Percentiles rank a stretch among this genome's conserved stretches.
phyloP scores from a whole-genome alignment of 306 rosid genomes.

The Pterocarpus macrocarpus region DNA sequence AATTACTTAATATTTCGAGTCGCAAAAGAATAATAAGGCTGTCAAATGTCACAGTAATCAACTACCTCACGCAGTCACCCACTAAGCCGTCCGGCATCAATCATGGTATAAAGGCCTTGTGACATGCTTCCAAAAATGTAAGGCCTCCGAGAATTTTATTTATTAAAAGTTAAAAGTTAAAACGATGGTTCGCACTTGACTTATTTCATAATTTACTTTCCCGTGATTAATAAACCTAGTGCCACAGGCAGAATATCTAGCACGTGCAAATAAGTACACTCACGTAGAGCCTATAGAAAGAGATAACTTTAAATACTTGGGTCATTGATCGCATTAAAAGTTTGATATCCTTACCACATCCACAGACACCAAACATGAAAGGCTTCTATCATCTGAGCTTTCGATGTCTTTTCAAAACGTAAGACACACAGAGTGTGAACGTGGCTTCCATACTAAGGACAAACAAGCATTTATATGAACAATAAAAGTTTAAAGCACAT shows the following conservation, averaged over 20 bases:
- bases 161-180: background rate
- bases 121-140: slow-evolving; percentile 63
- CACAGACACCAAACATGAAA: slow-evolving; percentile 5
- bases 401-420: slow-evolving; percentile 47
- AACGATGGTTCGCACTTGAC: background rate
- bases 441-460: slow-evolving; percentile 44
- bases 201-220: slow-evolving; percentile 29
- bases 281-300: slow-evolving; percentile 53
- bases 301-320: slow-evolving; percentile 15
- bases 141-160: slow-evolving; percentile 21
- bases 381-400: slow-evolving; percentile 38
- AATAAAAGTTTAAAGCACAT: slow-evolving; percentile 18
- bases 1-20: slow-evolving; percentile 28
- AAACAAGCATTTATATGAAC: slow-evolving; percentile 47
- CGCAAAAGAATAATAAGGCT: slow-evolving; percentile 41
- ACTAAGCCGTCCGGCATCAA: slow-evolving; percentile 47
- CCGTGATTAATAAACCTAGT: slow-evolving; percentile 47
- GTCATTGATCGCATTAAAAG: slow-evolving; percentile 23
- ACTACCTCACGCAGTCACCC: slow-evolving; percentile 50
- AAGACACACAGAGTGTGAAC: slow-evolving; percentile 22
- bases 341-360: slow-evolving; percentile 28
- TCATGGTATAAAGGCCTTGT: slow-evolving; percentile 39
- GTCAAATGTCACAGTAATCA: slow-evolving; percentile 49
- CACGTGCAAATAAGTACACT: slow-evolving; percentile 77
- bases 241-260: slow-evolving; percentile 57